Evolutionary conservation across 2,329 filamentous ascomycete species (phyloP), one percentile per base, ranked within the genome.

Genomic region (Diaporthe citrichinensis): DNA sequence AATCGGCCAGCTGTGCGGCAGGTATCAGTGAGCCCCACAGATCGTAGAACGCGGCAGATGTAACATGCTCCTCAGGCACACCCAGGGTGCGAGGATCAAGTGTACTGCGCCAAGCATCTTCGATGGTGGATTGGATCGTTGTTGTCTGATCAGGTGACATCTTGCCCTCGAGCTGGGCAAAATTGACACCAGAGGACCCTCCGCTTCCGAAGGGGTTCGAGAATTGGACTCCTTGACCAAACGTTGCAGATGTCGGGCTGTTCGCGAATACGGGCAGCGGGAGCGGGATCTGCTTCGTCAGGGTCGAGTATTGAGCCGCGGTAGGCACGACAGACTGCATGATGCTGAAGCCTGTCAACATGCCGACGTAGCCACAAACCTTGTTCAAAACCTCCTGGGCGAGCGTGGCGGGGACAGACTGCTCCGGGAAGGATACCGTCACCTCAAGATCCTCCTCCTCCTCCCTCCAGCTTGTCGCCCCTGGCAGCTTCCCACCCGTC

Each of bases 21-120:
- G 88, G 85, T 57, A 90, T 82, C 31, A 90, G 82, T 2, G 87
- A 87, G 10, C 86, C 86, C 81, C 87, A 88, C 17, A 90, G 84
- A 62, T 88, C 85, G 78, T 87, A 90, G 79, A 90, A 90, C 0
- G 87, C 85, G 0, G 87, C 85, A 1, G 84, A 84, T 46, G 86
- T 85, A 6, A 88, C 81, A 58, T 87, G 82, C 1, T 80, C 80
- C n/a, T 86, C 83, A 0, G 87, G 82, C 0, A 88, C 82, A 12
- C 83, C 83, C 3, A 86, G 79, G 0, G 81, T 77, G 0, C 83
- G 78, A 0, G 86, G 84, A 39, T 86, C 84, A 8, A 90, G 83
- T 4, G 87, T 81, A 3, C 84, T 80, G 1, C 84, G 81, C 89
- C 89, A 90, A 0, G 85, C 85, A 0, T 83, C 78, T 0, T 84